Evolutionary conservation across 1,139 yeast species (phyloP).

Genomic region (Candida tunisiensis): DNA sequence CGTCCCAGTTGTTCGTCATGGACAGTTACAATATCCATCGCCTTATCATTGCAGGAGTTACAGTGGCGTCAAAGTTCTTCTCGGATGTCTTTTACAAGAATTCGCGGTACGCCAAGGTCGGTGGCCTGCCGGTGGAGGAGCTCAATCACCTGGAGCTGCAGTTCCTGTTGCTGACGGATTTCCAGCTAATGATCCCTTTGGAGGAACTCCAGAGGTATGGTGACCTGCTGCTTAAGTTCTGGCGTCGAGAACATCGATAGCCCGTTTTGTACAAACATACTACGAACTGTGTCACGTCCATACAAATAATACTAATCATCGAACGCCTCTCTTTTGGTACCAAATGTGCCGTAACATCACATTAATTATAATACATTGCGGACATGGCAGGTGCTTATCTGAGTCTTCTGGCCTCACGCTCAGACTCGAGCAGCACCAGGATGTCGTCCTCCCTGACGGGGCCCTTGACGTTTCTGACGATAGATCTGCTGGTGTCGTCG

Average conservation of each 20-base stretch:
- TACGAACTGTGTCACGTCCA: neutral
- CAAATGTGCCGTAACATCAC: neutral
- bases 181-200: slow-evolving; percentile 69
- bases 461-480: slow-evolving; percentile 99
- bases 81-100: slow-evolving; percentile 94
- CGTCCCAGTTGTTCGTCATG: slow-evolving; percentile 64
- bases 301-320: neutral
- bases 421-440: slow-evolving; percentile 98
- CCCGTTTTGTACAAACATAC: slow-evolving; percentile 1
- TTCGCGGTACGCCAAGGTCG: slow-evolving; percentile 92
- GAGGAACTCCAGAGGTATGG: slow-evolving; percentile 90
- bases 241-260: slow-evolving; percentile 43
- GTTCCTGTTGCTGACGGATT: slow-evolving; percentile 69
- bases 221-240: slow-evolving; percentile 66
- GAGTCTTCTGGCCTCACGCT: slow-evolving; percentile 89
- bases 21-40: slow-evolving; percentile 93
- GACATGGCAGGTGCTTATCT: slow-evolving; percentile 15
- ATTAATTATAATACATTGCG: slow-evolving; percentile 6
- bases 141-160: slow-evolving; percentile 85
- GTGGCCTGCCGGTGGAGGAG: slow-evolving; percentile 91
- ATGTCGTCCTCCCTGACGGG: slow-evolving; percentile 99
- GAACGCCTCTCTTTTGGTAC: no score
- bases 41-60: slow-evolving; percentile 86
- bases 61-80: slow-evolving; percentile 90
- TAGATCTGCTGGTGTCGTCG: slow-evolving; percentile 96